Percentiles rank a stretch among this genome's conserved stretches.
Evolutionary conservation across 2,329 filamentous ascomycete species (phyloP).

Genomic region (Cryphonectria nitschkei): DNA sequence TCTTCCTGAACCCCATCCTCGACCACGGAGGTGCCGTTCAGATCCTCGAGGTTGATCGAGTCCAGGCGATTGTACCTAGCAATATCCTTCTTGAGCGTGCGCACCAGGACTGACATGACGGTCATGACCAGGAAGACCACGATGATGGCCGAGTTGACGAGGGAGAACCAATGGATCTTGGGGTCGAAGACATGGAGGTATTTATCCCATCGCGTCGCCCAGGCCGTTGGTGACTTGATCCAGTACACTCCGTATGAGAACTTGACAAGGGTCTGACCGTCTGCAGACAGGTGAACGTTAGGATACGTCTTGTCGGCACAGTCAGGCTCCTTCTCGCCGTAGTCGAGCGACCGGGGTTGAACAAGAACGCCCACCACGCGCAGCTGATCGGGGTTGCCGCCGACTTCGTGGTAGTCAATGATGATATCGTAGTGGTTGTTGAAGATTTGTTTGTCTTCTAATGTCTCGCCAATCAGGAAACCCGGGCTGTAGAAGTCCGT

Average conservation of each 20-base stretch:
- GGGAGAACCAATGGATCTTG: constrained; percentile 98
- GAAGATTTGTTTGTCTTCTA: constrained; percentile 63
- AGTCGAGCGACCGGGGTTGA: constrained; percentile 73
- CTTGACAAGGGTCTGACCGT: constrained; percentile 64
- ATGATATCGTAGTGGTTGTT: constrained; percentile 97
- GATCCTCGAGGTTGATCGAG: constrained; percentile 85
- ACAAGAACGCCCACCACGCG: constrained; percentile 93
- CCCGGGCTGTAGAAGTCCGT: constrained; percentile 89
- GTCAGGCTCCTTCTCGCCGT: constrained; percentile 60
- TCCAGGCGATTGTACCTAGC: constrained; percentile 95
- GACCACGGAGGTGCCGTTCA: constrained; percentile 75
- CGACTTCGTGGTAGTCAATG: constrained; percentile 88
- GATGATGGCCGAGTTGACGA: constrained; percentile 94
- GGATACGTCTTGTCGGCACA: constrained; percentile 60
- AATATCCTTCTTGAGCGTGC: constrained; percentile 92
- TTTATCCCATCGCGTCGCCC: constrained; percentile 98
- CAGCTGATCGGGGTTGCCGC: constrained; percentile 67
- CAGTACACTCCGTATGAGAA: constrained; percentile 96
- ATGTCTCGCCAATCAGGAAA: constrained; percentile 73
- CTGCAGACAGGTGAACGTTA: constrained; percentile 66
- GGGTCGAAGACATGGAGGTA: constrained; percentile 97
- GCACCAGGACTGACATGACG: constrained; percentile 87
- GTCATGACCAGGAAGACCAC: constrained; percentile 90
- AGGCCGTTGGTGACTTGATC: constrained; percentile 80
- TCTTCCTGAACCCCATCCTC: constrained; percentile 97